Percentiles rank a stretch among this genome's conserved stretches.
phyloP scores from a whole-genome alignment of 1,284 basidiomycete genomes.

The Amylostereum chailletii region DNA sequence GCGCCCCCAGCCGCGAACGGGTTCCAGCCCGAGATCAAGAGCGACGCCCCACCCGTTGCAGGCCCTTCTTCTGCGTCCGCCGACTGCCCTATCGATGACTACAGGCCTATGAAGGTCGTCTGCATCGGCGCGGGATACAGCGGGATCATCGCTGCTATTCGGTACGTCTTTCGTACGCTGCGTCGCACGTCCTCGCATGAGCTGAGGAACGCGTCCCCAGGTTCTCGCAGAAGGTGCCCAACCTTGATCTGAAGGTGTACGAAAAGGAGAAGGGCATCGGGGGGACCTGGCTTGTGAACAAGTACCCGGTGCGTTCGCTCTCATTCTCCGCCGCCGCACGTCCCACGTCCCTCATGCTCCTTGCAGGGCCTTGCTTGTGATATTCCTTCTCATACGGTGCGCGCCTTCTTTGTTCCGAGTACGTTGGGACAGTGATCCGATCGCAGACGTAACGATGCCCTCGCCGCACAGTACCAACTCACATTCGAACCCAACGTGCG shows the following conservation, averaged over 20 bases:
- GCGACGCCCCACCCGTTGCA: too few species aligned
- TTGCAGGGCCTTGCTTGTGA: constrained; percentile 45
- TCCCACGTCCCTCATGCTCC: not conserved
- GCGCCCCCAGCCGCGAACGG: too few species aligned
- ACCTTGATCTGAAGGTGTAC: constrained; percentile 49
- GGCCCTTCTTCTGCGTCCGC: not conserved
- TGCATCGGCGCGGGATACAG: constrained; percentile 42
- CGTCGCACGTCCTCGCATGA: not conserved
- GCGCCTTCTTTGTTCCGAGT: constrained; percentile 5
- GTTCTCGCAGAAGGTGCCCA: constrained; percentile 44
- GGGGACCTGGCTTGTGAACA: constrained; percentile 45
- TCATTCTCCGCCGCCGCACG: too few species aligned
- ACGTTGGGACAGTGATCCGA: too few species aligned
- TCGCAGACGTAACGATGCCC: not conserved
- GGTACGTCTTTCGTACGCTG: constrained; percentile 20
- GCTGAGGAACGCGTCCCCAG: constrained; percentile 18
- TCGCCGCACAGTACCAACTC: constrained; percentile 39
- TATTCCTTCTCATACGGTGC: constrained; percentile 43
- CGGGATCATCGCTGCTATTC: constrained; percentile 45
- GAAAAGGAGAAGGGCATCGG: constrained; percentile 51
- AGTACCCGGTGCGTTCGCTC: constrained; percentile 21
- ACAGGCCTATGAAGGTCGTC: constrained; percentile 39
- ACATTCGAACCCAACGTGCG: constrained; percentile 46
- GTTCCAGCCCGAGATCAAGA: too few species aligned
- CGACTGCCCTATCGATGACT: constrained; percentile 33